These are phyloP conservation scores for Saksenaea oblongispora DNA, from an alignment of 371 early-diverging fungal genomes.

Conservation along the genomic window DNA sequence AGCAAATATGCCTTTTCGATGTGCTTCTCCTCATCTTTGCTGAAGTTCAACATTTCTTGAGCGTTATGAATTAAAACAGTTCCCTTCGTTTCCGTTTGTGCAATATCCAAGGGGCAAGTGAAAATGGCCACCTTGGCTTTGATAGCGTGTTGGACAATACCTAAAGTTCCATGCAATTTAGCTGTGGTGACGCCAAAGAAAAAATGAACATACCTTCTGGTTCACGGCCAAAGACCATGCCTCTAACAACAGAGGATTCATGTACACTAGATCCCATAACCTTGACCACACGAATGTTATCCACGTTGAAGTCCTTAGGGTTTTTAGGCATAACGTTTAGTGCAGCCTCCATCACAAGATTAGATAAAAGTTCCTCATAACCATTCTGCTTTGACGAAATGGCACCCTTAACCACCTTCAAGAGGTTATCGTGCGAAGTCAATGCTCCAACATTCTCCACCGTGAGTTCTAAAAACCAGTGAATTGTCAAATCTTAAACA, in stretches of 20 bases:
- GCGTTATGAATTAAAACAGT: constrained; percentile 98
- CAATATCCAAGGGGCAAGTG: constrained; percentile 94
- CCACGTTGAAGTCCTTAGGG: constrained; percentile 88
- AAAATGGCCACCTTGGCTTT: constrained; percentile 97
- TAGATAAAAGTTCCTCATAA: constrained; percentile 84
- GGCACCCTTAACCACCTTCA: constrained; percentile 74
- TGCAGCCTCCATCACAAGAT: constrained; percentile 87
- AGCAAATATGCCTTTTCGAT: constrained; percentile 53
- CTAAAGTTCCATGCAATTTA: too few relatives aligned
- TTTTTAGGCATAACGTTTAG: constrained; percentile 90
- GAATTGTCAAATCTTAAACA: background rate
- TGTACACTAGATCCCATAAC: constrained; percentile 92
- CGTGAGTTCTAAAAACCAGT: constrained; percentile 55
- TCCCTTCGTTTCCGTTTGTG: constrained; percentile 99
- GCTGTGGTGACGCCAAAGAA: too few relatives aligned
- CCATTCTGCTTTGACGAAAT: constrained; percentile 95
- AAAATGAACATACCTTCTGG: constrained; percentile 73
- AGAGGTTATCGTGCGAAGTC: constrained; percentile 57
- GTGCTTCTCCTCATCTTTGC: constrained; percentile 90
- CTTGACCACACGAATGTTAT: constrained; percentile 96
- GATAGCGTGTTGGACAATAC: constrained; percentile 62
- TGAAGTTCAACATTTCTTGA: constrained; percentile 95
- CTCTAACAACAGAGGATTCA: constrained; percentile 92
- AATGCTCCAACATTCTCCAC: constrained; percentile 67
- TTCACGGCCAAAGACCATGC: constrained; percentile 98